Conservation (phyloP, 495 filamentous ascomycete genomes). For the Tuber umbilicatum region DNA sequence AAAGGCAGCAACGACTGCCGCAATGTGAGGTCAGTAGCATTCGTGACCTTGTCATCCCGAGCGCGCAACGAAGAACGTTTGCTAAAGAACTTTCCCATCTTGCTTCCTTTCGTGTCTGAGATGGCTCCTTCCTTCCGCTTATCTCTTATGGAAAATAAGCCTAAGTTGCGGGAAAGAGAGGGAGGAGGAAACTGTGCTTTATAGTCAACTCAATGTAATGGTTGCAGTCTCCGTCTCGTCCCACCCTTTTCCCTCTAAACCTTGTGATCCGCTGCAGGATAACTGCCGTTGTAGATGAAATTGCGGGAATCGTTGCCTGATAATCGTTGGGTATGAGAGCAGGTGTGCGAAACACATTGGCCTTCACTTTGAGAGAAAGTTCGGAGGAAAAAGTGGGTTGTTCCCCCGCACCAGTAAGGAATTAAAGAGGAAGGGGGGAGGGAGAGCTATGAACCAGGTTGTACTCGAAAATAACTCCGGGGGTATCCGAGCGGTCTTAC, state of each 20-base stretch:
- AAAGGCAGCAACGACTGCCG: slow-evolving; percentile 33
- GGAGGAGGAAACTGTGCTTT: neutral
- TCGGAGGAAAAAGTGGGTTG: neutral
- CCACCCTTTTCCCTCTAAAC: neutral
- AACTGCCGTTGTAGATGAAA: neutral
- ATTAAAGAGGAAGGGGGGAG: neutral
- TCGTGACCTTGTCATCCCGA: slow-evolving; percentile 33
- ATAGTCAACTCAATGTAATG: neutral
- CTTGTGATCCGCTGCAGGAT: neutral
- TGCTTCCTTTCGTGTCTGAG: neutral
- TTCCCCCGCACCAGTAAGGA: neutral
- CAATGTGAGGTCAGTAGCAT: slow-evolving; percentile 32
- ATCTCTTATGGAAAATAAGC: neutral
- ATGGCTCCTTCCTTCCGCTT: neutral
- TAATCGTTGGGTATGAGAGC: neutral
- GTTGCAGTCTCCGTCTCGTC: neutral
- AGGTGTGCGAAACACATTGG: neutral
- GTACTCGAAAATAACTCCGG: neutral
- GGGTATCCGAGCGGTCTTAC: neutral
- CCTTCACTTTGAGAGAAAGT: neutral
- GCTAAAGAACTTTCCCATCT: slow-evolving; percentile 30
- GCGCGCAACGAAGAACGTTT: slow-evolving; percentile 21
- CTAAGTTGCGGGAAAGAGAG: neutral
- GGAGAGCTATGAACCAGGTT: neutral
- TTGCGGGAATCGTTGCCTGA: neutral